Percentiles rank a stretch among this genome's conserved stretches.
These are phyloP conservation scores for Rutstroemia sp. DNA, from an alignment of 2,329 filamentous ascomycete genomes.

Conservation along the genomic window DNA sequence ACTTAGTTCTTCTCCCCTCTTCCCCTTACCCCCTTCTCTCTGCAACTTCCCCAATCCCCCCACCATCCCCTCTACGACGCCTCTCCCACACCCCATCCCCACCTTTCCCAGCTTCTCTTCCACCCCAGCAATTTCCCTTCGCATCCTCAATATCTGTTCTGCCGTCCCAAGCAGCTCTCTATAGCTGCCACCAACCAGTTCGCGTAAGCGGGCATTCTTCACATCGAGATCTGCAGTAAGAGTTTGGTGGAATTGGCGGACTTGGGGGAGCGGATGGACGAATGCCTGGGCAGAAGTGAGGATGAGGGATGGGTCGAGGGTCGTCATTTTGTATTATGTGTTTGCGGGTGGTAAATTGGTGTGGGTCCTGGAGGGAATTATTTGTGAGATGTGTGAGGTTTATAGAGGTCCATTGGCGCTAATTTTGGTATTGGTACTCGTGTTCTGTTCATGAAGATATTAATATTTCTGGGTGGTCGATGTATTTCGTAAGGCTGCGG, in stretches of 20 bases:
- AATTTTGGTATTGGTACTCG: not conserved
- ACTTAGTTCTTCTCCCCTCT: constrained; percentile 22
- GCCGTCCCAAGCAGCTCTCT: constrained; percentile 86
- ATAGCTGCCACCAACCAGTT: constrained; percentile 63
- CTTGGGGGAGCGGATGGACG: constrained; percentile 52
- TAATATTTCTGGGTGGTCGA: no score
- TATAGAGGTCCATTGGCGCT: not conserved
- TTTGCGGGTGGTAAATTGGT: not conserved
- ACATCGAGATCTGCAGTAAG: constrained; percentile 55
- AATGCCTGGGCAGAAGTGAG: constrained; percentile 31
- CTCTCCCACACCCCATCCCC: constrained; percentile 69
- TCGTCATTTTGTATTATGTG: constrained; percentile 17
- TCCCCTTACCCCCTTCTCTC: constrained; percentile 20
- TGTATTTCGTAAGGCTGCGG: no score
- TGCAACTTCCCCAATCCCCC: constrained; percentile 46
- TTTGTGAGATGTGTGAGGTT: not conserved
- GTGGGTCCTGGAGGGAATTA: not conserved
- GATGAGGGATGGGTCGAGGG: constrained; percentile 46
- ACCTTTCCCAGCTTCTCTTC: constrained; percentile 66
- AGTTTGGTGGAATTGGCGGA: constrained; percentile 53
- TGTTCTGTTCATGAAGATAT: no score
- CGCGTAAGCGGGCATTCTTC: constrained; percentile 53
- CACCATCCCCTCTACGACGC: constrained; percentile 59
- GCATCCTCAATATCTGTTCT: constrained; percentile 90
- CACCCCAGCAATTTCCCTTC: constrained; percentile 64